Conservation (phyloP, 306 rosid genomes). For the Acacia acuminata region DNA sequence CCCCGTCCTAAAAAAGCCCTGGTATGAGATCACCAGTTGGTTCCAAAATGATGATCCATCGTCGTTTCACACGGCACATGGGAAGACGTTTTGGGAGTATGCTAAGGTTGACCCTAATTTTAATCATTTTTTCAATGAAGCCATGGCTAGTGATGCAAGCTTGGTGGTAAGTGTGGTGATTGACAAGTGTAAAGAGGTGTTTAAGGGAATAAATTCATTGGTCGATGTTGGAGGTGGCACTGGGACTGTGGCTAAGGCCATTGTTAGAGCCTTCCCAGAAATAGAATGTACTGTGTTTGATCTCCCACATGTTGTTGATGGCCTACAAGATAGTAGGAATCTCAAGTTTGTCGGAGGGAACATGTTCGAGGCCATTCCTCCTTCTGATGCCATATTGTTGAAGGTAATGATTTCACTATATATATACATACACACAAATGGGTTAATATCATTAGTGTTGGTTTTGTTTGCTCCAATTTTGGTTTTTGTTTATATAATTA, state of each 20-base stretch:
- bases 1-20: constrained; percentile 27
- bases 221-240: constrained; percentile 68
- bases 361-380: constrained; percentile 54
- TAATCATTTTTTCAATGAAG: constrained; percentile 40
- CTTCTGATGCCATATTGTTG: constrained; percentile 41
- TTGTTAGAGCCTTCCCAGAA: constrained; percentile 43
- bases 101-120: constrained; percentile 16
- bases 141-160: constrained; percentile 54
- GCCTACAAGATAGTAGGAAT: constrained; percentile 35
- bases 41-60: constrained; percentile 40
- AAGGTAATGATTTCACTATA: constrained; percentile 32
- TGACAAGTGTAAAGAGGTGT: constrained; percentile 43
- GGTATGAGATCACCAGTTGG: constrained; percentile 40
- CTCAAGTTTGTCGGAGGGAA: constrained; percentile 48
- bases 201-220: constrained; percentile 42
- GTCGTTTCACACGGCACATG: constrained; percentile 44
- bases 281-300: constrained; percentile 52
- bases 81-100: constrained; percentile 45
- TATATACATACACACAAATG: no score
- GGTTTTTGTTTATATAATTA: no score
- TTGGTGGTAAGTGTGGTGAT: constrained; percentile 40
- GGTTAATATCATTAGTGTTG: no score
- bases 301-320: constrained; percentile 58
- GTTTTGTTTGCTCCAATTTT: no score
- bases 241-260: constrained; percentile 50